phyloP scores from a whole-genome alignment of 192 early-diverging fungal genomes.

The Mortierella hygrophila region DNA sequence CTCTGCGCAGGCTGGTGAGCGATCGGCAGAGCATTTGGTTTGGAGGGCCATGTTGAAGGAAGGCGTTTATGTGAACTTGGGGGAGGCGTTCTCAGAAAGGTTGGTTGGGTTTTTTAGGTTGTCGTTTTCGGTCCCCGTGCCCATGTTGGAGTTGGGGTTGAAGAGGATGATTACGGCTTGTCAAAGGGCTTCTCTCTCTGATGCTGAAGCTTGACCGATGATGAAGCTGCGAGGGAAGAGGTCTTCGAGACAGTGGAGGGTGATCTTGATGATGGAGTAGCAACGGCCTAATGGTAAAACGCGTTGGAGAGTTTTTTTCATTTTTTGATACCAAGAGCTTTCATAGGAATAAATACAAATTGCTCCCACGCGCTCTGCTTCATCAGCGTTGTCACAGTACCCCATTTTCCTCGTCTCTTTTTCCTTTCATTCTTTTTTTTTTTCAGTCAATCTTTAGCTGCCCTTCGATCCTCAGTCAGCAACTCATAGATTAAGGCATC shows the following conservation, averaged over 20 bases:
- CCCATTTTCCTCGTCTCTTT: no score
- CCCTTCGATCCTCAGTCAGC: no score
- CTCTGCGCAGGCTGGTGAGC: constrained; percentile 19
- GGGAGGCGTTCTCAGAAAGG: constrained; percentile 72
- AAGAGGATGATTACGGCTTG: constrained; percentile 58
- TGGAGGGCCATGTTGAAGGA: constrained; percentile 62
- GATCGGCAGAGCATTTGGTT: constrained; percentile 63
- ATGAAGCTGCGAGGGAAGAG: not conserved
- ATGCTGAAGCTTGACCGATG: no score
- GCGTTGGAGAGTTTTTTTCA: not conserved
- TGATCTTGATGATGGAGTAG: not conserved
- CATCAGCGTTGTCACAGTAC: no score
- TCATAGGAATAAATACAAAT: no score
- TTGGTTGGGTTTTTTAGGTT: constrained; percentile 77
- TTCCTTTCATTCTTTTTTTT: no score
- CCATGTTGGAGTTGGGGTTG: constrained; percentile 62
- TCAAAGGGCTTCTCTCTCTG: constrained; percentile 1
- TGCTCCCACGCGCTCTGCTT: no score
- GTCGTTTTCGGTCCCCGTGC: constrained; percentile 66
- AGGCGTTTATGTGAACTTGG: constrained; percentile 77
- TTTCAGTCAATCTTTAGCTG: no score
- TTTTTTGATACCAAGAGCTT: not conserved
- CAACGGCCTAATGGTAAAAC: not conserved
- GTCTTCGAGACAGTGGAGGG: not conserved
- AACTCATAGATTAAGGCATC: no score